Base-by-base conservation (phyloP, 768 basidiomycete species). In the Cystobasidium ongulense region DNA sequence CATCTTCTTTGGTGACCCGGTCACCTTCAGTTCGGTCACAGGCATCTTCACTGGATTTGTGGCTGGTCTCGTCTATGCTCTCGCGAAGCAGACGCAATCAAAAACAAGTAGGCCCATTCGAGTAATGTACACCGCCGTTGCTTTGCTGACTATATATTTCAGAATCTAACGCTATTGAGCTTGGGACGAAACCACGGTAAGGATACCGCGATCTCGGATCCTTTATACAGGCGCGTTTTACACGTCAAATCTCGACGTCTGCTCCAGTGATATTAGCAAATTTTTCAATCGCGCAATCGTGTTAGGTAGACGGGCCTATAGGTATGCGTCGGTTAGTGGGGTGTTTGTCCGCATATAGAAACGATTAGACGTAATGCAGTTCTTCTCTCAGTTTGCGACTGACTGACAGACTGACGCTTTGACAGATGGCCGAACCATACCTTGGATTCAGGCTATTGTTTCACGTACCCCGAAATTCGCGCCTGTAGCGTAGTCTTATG, bases 71-170 rank as follows among this genome's bases (percentile, higher is more conserved):
- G 83, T 96, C 74, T 98, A 97, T 81, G 91, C 94, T 15, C 84
- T 95, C 18, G 95, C 94, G 67, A 97, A 96, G 84, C 92, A 88
- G 80, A 91, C 91, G 79, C 92, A 94, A 83, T 90, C 89, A 78
- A 90, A 88, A 80, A 81, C 84, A 63, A 91, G 91, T 77, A 83
- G 85, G 80, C 35, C 77, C 85, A 31, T 39, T 5, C 23, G 3
- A 29, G 36, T 35, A 1, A 36, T 27, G 25, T 38, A 18, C 4
- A 23, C 25, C 17, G 63, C 18, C 10, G 27, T n/a, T 38, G 21
- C 10, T 17, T 27, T 35, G 39, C 63, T 39, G 13, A 64, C 5
- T 33, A 13, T 38, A 4, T 7, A 33, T 25, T n/a, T 8, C 27
- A 33, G 25, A 35, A 64, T 35, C 63, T 3, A 64, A 64, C 23